These are phyloP conservation scores for Pleurostoma richardsiae DNA, from an alignment of 2,329 filamentous ascomycete genomes.

Conservation along the genomic window DNA sequence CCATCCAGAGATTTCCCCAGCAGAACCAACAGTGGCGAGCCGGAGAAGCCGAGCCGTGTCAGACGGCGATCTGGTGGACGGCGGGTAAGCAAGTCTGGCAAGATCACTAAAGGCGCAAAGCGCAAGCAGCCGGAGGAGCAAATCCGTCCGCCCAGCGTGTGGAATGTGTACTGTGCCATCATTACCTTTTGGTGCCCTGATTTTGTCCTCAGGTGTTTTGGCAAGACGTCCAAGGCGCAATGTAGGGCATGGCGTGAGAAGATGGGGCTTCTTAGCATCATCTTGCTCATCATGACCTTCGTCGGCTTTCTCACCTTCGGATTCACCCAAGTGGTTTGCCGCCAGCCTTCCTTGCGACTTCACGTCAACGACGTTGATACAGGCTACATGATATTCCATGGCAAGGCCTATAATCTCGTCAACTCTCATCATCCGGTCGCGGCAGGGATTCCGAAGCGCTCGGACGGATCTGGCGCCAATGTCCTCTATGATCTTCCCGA, in stretches of 20 bases:
- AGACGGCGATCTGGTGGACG: constrained; percentile 31
- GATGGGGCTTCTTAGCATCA: constrained; percentile 93
- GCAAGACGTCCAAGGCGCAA: constrained; percentile 79
- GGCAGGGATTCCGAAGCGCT: constrained; percentile 61
- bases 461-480: constrained; percentile 56
- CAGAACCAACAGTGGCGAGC: constrained; percentile 23
- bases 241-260: constrained; percentile 96
- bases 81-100: constrained; percentile 42
- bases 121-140: constrained; percentile 54
- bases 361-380: constrained; percentile 74
- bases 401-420: constrained; percentile 79
- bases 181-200: constrained; percentile 94
- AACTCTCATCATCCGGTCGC: constrained; percentile 74
- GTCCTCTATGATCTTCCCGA: constrained; percentile 81
- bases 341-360: constrained; percentile 64
- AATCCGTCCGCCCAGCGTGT: constrained; percentile 76
- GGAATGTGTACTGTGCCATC: constrained; percentile 92
- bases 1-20: constrained; percentile 26
- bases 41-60: constrained; percentile 28
- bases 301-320: constrained; percentile 97
- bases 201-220: constrained; percentile 78
- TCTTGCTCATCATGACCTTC: constrained; percentile 77
- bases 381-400: constrained; percentile 96
- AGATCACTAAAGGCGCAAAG: constrained; percentile 53
- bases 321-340: constrained; percentile 86